Conservation (phyloP, 345 rosid genomes). For the Brassica incana region DNA sequence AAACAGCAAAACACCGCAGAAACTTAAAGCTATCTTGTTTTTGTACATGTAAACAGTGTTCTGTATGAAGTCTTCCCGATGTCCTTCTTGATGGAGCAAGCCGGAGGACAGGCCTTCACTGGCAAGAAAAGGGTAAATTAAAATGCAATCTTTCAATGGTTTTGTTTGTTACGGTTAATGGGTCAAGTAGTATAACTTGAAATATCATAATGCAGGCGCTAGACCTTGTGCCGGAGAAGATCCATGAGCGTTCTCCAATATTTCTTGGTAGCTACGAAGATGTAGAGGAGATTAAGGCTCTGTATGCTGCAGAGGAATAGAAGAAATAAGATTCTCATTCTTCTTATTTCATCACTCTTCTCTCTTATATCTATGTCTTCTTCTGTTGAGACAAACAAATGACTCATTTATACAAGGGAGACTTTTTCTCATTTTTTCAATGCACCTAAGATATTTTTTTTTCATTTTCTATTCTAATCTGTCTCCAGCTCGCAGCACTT, state of each 20-base stretch:
- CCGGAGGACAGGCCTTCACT: constrained; percentile 92
- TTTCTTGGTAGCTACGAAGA: constrained; percentile 95
- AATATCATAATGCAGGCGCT: constrained; percentile 62
- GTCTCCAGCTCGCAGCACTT: not conserved
- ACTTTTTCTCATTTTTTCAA: not conserved
- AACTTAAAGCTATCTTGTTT: not conserved
- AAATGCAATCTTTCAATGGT: not conserved
- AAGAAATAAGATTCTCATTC: constrained; percentile 34
- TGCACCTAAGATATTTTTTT: not conserved
- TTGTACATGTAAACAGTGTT: constrained; percentile 48
- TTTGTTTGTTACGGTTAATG: not conserved
- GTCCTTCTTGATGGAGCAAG: constrained; percentile 97
- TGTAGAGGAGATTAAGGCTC: constrained; percentile 85
- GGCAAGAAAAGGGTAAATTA: constrained; percentile 76
- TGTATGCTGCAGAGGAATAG: constrained; percentile 63
- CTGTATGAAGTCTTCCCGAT: constrained; percentile 96
- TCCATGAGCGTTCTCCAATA: constrained; percentile 88
- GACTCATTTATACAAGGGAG: constrained; percentile 22
- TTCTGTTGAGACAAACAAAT: constrained; percentile 25
- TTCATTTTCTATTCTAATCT: not conserved
- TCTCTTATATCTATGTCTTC: constrained; percentile 10
- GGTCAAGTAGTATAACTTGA: constrained; percentile 10
- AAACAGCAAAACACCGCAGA: not conserved
- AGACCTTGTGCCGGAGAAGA: constrained; percentile 70
- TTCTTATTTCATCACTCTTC: constrained; percentile 4